Conservation (phyloP, 129 eudicot species). For the Lonicera japonica region DNA sequence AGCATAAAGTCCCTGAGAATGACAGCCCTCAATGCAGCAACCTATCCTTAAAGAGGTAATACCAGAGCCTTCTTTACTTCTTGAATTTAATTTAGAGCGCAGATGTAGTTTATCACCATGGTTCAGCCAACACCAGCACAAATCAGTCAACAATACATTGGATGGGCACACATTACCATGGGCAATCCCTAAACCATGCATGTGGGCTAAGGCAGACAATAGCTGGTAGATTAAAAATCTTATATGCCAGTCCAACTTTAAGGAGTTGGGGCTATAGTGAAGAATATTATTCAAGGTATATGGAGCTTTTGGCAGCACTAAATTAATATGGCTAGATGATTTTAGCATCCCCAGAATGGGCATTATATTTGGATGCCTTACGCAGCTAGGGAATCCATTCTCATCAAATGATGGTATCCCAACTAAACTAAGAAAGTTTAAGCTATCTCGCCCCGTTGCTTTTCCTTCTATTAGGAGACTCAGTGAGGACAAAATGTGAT, state of each 20-base stretch:
- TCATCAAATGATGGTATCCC: conserved; percentile 75
- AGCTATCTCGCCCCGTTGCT: conserved; percentile 52
- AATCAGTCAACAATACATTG: conserved; percentile 47
- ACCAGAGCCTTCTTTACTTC: conserved; percentile 10
- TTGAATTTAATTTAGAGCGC: conserved; percentile 17
- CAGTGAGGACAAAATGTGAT: conserved; percentile 57
- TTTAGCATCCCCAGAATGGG: conserved; percentile 76
- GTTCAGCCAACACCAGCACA: conserved; percentile 79
- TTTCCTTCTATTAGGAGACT: conserved; percentile 68
- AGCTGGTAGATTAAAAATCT: conserved; percentile 69
- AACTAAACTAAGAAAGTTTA: conserved; percentile 59
- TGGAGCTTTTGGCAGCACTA: conserved; percentile 61
- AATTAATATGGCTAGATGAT: conserved; percentile 37
- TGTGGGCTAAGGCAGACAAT: conserved; percentile 61
- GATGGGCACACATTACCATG: conserved; percentile 73
- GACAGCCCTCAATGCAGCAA: conserved; percentile 43
- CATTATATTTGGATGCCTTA: conserved; percentile 88
- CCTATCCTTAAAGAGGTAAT: conserved; percentile 12
- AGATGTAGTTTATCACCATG: conserved; percentile 35
- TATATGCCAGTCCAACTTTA: conserved; percentile 78
- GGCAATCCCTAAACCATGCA: conserved; percentile 69
- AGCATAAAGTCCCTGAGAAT: conserved; percentile 53
- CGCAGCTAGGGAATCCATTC: conserved; percentile 71
- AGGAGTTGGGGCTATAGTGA: conserved; percentile 70
- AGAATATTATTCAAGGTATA: conserved; percentile 81